Conservation (phyloP, 1,284 basidiomycete species). For the Trichosporon sp. region DNA sequence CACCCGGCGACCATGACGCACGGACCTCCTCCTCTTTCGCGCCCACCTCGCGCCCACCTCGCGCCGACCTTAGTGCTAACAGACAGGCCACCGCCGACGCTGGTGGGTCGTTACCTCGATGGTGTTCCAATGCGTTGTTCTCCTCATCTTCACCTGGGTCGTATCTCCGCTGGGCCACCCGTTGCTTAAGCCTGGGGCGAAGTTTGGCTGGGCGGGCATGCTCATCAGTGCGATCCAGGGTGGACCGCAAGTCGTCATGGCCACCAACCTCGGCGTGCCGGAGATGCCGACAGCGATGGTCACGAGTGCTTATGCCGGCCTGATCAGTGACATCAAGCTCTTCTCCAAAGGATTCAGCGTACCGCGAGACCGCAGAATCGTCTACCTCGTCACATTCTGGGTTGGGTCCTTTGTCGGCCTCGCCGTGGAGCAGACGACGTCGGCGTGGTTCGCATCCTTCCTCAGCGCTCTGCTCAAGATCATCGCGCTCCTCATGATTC, state of each 20-base stretch:
- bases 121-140: conserved; percentile 12
- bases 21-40: no score
- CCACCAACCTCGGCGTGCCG: conserved; percentile 20
- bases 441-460: conserved; percentile 8
- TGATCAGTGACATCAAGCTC: conserved; percentile 27
- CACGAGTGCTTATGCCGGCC: conserved; percentile 26
- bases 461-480: conserved; percentile 10
- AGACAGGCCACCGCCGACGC: conserved; percentile 17
- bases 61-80: no score
- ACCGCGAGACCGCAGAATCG: conserved; percentile 22
- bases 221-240: conserved; percentile 19
- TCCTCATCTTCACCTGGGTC: conserved; percentile 14
- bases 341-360: conserved; percentile 9
- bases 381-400: conserved; percentile 27
- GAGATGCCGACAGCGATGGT: conserved; percentile 32
- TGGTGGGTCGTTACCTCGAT: conserved; percentile 19
- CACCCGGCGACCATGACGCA: not conserved
- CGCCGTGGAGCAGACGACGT: conserved; percentile 5
- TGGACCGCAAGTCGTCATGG: conserved; percentile 28
- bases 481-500: conserved; percentile 6
- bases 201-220: conserved; percentile 20
- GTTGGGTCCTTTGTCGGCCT: conserved; percentile 23
- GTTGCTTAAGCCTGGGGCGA: not conserved
- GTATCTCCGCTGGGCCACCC: conserved; percentile 2
- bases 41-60: no score